A percentile compares a stretch with the other conserved stretches of the same genome.
phyloP scores from a whole-genome alignment of 1,284 basidiomycete genomes.

The Albatrellus sp. region DNA sequence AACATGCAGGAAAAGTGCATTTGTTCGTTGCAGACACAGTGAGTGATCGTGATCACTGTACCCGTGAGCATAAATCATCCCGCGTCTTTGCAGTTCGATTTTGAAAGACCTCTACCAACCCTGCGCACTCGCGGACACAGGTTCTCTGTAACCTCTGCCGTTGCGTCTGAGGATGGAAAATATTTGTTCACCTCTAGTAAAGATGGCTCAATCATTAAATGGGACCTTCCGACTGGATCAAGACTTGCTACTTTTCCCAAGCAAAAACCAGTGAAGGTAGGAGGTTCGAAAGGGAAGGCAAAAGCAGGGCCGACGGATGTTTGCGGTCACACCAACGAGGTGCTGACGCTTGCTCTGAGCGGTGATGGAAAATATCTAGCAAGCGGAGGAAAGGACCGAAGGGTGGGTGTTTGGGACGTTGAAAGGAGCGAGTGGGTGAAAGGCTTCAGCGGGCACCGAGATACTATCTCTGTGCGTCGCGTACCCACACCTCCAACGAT shows the following conservation, averaged over 20 bases:
- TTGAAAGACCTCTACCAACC: slow-evolving; percentile 27
- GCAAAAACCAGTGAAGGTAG: slow-evolving; percentile 29
- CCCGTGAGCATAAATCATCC: neutral
- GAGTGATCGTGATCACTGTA: slow-evolving; percentile 14
- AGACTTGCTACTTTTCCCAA: slow-evolving; percentile 51
- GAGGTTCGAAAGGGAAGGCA: slow-evolving; percentile 26
- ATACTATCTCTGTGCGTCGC: slow-evolving; percentile 66
- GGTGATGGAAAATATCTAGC: slow-evolving; percentile 79
- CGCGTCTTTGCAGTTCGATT: slow-evolving; percentile 23
- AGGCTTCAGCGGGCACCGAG: slow-evolving; percentile 76
- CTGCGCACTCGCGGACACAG: slow-evolving; percentile 66
- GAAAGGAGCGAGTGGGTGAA: slow-evolving; percentile 64
- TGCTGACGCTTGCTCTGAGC: slow-evolving; percentile 75
- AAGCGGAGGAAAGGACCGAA: slow-evolving; percentile 77
- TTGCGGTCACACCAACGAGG: slow-evolving; percentile 78
- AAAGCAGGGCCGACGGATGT: slow-evolving; percentile 22
- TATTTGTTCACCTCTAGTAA: slow-evolving; percentile 78
- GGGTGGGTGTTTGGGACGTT: slow-evolving; percentile 77
- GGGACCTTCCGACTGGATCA: slow-evolving; percentile 56
- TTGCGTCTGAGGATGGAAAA: slow-evolving; percentile 54
- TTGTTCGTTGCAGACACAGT: slow-evolving; percentile 66
- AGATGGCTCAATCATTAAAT: slow-evolving; percentile 76
- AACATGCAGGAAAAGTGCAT: slow-evolving; percentile 79
- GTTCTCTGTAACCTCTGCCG: slow-evolving; percentile 66
- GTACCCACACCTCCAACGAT: neutral